Conservation (phyloP, 1,139 yeast genomes). For the Debaryomyces nepalensis region DNA sequence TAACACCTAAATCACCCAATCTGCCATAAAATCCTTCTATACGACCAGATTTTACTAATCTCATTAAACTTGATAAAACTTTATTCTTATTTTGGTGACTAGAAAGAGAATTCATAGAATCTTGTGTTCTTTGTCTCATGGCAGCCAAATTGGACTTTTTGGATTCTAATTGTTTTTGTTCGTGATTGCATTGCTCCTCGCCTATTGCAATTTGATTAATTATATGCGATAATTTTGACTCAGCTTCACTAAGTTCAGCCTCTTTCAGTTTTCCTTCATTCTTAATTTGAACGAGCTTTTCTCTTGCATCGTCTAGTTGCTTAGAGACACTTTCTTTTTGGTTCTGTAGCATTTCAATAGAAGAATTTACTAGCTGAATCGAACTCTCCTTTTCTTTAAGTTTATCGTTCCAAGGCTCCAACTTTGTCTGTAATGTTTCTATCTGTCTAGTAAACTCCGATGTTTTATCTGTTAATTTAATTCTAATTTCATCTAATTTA, state of each 20-base stretch:
- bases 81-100: constrained; percentile 69
- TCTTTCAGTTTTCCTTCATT: constrained; percentile 60
- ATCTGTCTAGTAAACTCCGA: constrained; percentile 65
- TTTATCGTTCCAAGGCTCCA: constrained; percentile 85
- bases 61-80: constrained; percentile 70
- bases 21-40: constrained; percentile 87
- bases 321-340: constrained; percentile 49
- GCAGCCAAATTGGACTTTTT: constrained; percentile 59
- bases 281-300: constrained; percentile 51
- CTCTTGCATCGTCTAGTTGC: constrained; percentile 53
- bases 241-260: constrained; percentile 43
- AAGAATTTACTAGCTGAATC: constrained; percentile 66
- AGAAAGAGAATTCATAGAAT: constrained; percentile 62
- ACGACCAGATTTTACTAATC: constrained; percentile 80
- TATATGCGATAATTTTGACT: constrained; percentile 53
- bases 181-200: constrained; percentile 56
- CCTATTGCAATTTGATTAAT: constrained; percentile 62
- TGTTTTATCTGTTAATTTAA: constrained; percentile 74
- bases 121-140: constrained; percentile 66
- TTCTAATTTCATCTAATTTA: constrained; percentile 64
- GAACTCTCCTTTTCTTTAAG: constrained; percentile 69
- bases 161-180: constrained; percentile 50
- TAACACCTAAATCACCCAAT: constrained; percentile 86
- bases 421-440: constrained; percentile 61
- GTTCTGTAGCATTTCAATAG: constrained; percentile 61